phyloP scores from a whole-genome alignment of 805 yeast species.

The Peterozyma xylosa region DNA sequence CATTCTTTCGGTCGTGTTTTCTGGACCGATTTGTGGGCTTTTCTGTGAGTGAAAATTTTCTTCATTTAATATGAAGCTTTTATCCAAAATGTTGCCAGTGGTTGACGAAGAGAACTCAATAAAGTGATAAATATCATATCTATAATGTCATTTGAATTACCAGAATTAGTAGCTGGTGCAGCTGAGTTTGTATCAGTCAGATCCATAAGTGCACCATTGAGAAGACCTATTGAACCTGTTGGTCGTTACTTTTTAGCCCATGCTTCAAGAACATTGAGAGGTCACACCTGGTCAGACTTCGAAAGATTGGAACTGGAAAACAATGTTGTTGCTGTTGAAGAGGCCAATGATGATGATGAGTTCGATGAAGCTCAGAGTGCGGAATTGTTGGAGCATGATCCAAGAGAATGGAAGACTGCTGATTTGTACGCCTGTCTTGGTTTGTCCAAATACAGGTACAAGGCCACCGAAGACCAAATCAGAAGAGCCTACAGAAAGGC shows the following conservation, averaged over 20 bases:
- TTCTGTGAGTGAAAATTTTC: no score
- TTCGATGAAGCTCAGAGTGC: conserved; percentile 69
- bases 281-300: conserved; percentile 98
- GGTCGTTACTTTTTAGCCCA: conserved; percentile 95
- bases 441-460: conserved; percentile 81
- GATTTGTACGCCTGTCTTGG: conserved; percentile 97
- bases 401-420: conserved; percentile 96
- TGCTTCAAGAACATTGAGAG: conserved; percentile 90
- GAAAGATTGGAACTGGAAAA: conserved; percentile 90
- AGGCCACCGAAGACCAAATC: conserved; percentile 87
- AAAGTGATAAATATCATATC: background rate
- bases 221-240: conserved; percentile 91
- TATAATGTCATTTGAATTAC: conserved; percentile 30
- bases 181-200: conserved; percentile 44
- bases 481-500: conserved; percentile 96
- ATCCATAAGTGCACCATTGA: conserved; percentile 50
- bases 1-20: no score
- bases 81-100: background rate
- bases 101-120: background rate
- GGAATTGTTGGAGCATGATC: conserved; percentile 78
- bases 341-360: conserved; percentile 50
- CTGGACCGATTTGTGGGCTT: no score
- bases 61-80: background rate
- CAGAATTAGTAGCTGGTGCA: conserved; percentile 47
- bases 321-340: conserved; percentile 69